phyloP scores from a whole-genome alignment of 176 grass and related monocot genomes.

The Tuctoria greenei region DNA sequence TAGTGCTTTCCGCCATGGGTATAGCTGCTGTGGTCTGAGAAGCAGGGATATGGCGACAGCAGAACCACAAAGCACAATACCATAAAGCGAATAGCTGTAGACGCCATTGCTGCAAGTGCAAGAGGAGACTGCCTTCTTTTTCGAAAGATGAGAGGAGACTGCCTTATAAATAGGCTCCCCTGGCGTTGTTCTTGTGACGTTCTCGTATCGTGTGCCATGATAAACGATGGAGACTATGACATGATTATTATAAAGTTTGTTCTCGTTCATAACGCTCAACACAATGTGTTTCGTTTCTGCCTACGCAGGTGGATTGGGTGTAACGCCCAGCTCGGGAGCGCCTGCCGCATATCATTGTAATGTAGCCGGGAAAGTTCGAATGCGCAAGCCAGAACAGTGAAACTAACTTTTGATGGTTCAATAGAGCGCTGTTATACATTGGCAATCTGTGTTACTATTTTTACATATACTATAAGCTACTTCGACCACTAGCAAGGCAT shows the following conservation, averaged over 20 bases:
- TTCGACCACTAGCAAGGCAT: too few species aligned
- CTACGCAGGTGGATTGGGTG: not conserved
- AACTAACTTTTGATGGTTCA: not conserved
- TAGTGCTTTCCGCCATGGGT: conserved; percentile 1
- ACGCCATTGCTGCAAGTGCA: too few species aligned
- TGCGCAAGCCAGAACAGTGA: too few species aligned
- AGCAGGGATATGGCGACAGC: not conserved
- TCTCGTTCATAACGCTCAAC: not conserved
- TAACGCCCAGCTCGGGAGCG: not conserved
- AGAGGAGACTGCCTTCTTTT: too few species aligned
- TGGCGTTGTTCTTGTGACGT: conserved; percentile 21
- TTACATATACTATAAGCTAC: too few species aligned
- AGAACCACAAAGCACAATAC: conserved; percentile 9
- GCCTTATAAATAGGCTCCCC: not conserved
- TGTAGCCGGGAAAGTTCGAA: too few species aligned
- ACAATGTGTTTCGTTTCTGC: conserved; percentile 12
- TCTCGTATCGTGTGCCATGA: conserved; percentile 5
- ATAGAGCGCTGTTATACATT: not conserved
- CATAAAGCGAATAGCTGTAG: too few species aligned
- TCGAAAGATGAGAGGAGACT: too few species aligned
- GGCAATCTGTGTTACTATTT: not conserved
- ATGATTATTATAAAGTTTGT: not conserved
- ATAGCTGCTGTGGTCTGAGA: conserved; percentile 9
- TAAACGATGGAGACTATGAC: not conserved
- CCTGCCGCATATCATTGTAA: too few species aligned